phyloP scores from a whole-genome alignment of 352 stramenopile genomes.

The Phytophthora hibernalis region DNA sequence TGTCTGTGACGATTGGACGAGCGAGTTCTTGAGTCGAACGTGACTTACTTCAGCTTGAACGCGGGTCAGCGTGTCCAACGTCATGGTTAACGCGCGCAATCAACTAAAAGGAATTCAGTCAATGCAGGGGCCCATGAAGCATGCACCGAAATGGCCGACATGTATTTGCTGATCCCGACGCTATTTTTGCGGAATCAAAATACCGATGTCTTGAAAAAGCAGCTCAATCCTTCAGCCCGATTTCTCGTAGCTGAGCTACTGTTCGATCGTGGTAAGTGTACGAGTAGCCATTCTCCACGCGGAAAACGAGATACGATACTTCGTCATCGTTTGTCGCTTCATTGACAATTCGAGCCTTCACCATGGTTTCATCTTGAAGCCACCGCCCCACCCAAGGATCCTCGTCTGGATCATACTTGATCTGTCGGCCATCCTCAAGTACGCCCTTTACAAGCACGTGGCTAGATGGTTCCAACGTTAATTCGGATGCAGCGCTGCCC shows the following conservation, averaged over 20 bases:
- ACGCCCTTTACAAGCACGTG: conserved; percentile 61
- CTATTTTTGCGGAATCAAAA: conserved; percentile 32
- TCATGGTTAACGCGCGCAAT: conserved; percentile 47
- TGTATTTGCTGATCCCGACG: conserved; percentile 12
- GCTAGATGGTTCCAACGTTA: conserved; percentile 72
- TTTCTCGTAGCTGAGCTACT: conserved; percentile 31
- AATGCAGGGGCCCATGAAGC: conserved; percentile 1
- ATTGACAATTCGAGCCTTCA: conserved; percentile 65
- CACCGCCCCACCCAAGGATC: conserved; percentile 54
- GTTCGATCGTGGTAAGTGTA: conserved; percentile 69
- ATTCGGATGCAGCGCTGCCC: conserved; percentile 73
- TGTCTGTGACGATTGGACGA: conserved; percentile 49
- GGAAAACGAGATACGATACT: conserved; percentile 64
- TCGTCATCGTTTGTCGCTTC: conserved; percentile 22
- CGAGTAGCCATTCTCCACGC: conserved; percentile 63
- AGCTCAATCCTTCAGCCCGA: conserved; percentile 41
- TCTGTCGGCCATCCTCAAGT: conserved; percentile 53
- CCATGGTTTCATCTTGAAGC: conserved; percentile 60
- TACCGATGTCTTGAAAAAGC: too few species aligned
- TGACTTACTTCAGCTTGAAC: conserved; percentile 63
- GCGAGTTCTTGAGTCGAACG: conserved; percentile 63
- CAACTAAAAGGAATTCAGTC: neutral
- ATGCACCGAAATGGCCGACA: conserved; percentile 4
- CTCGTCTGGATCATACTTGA: conserved; percentile 51
- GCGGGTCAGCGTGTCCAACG: conserved; percentile 70